Evolutionary conservation across 352 stramenopile genomes (phyloP).

Genomic region (Globisporangium lucens): DNA sequence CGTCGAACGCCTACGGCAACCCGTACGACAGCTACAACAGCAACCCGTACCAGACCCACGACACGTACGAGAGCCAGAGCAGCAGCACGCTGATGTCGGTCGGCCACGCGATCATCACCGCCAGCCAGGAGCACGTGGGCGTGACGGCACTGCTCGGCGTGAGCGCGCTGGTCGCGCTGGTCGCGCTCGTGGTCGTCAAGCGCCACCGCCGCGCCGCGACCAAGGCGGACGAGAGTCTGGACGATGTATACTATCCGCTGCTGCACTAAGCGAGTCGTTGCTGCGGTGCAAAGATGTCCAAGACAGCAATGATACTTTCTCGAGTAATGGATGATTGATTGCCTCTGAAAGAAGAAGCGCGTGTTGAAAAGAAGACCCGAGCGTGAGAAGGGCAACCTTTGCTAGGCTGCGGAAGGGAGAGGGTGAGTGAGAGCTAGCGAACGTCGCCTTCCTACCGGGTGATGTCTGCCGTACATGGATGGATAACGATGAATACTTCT

Average conservation of each 20-base stretch:
- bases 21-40: constrained; percentile 19
- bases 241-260: constrained; percentile 64
- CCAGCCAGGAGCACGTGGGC: constrained; percentile 26
- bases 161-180: constrained; percentile 42
- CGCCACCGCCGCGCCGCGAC: constrained; percentile 26
- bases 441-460: background rate
- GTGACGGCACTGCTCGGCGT: constrained; percentile 31
- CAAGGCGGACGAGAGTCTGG: constrained; percentile 18
- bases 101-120: constrained; percentile 20
- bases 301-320: background rate
- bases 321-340: background rate
- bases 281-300: background rate
- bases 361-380: background rate
- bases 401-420: background rate
- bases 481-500: background rate
- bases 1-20: constrained; percentile 18
- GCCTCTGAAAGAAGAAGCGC: background rate
- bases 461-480: background rate
- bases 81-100: constrained; percentile 23
- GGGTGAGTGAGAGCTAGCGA: background rate
- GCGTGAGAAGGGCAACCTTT: background rate
- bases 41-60: constrained; percentile 10
- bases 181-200: constrained; percentile 52
- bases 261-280: constrained; percentile 32
- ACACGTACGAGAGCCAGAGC: constrained; percentile 7